phyloP scores from a whole-genome alignment of 805 yeast genomes.

The Candida manassasensis region DNA sequence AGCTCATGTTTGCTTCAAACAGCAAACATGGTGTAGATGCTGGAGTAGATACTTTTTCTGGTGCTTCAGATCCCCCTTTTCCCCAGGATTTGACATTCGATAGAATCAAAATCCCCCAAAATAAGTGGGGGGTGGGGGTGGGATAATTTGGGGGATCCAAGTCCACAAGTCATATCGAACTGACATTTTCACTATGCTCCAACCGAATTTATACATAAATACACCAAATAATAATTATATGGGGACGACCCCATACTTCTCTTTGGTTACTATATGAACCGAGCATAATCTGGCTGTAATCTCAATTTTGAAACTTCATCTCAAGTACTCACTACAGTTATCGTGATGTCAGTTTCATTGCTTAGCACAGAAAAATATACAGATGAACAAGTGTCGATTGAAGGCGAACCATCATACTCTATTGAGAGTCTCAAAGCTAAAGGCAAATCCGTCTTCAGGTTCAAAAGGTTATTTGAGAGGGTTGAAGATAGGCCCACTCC shows the following conservation, averaged over 20 bases:
- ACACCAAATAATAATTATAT: no score
- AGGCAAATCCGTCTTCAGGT: slow-evolving; percentile 1
- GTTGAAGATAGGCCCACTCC: slow-evolving; percentile 39
- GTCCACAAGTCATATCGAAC: no score
- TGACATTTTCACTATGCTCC: no score
- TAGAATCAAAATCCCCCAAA: no score
- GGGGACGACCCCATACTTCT: slow-evolving; percentile 1
- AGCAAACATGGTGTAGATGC: no score
- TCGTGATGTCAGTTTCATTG: not conserved
- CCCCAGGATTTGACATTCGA: no score
- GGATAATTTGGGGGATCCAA: not conserved
- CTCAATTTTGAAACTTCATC: not conserved
- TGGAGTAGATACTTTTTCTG: no score
- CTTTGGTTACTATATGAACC: slow-evolving; percentile 4
- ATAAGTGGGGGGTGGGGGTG: not conserved
- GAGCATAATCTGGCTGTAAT: not conserved
- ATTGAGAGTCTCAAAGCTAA: not conserved
- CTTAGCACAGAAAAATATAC: slow-evolving; percentile 1
- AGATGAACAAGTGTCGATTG: slow-evolving; percentile 1
- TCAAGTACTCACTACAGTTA: no score
- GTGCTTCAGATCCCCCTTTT: no score
- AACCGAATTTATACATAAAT: no score
- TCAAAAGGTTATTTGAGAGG: slow-evolving; percentile 21
- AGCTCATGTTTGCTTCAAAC: no score
- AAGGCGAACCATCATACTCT: not conserved